Conservation (phyloP, 2,329 filamentous ascomycete genomes). For the Penicillium sp. region DNA sequence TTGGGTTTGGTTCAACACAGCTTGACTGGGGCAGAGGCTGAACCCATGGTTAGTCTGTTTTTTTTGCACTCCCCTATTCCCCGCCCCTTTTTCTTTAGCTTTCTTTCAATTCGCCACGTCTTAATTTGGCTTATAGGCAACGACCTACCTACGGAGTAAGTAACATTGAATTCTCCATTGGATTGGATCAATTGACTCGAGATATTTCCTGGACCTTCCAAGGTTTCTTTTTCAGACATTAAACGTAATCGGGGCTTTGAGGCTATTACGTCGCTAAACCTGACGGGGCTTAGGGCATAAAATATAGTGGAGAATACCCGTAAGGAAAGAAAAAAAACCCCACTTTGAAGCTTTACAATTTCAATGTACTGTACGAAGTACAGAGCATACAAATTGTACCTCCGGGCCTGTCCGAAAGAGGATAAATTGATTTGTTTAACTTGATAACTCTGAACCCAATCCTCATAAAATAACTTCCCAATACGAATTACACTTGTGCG, state of each 20-base stretch:
- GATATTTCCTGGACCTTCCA: background rate
- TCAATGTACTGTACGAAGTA: conserved; percentile 5
- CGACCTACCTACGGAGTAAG: background rate
- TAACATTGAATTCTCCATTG: background rate
- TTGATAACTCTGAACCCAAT: background rate
- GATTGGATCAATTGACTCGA: background rate
- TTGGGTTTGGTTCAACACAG: conserved; percentile 20
- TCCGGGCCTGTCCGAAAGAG: conserved; percentile 10
- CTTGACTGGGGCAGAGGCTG: conserved; percentile 26
- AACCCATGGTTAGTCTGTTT: conserved; percentile 28
- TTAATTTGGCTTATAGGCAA: background rate
- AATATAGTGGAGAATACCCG: conserved; percentile 26
- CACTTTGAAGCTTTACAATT: conserved; percentile 19
- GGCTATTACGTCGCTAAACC: conserved; percentile 20
- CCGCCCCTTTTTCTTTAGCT: conserved; percentile 20
- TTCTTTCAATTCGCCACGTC: conserved; percentile 1
- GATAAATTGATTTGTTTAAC: conserved; percentile 11
- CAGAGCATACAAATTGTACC: background rate
- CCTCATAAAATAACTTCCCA: conserved; percentile 1
- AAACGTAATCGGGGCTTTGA: conserved; percentile 14
- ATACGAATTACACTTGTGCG: conserved; percentile 2
- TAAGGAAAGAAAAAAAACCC: conserved; percentile 14
- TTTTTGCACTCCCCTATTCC: conserved; percentile 16
- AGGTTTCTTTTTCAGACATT: background rate
- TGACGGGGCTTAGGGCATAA: conserved; percentile 12